Conservation (phyloP, 331 rosid species). For the Prunus yedoensis region DNA sequence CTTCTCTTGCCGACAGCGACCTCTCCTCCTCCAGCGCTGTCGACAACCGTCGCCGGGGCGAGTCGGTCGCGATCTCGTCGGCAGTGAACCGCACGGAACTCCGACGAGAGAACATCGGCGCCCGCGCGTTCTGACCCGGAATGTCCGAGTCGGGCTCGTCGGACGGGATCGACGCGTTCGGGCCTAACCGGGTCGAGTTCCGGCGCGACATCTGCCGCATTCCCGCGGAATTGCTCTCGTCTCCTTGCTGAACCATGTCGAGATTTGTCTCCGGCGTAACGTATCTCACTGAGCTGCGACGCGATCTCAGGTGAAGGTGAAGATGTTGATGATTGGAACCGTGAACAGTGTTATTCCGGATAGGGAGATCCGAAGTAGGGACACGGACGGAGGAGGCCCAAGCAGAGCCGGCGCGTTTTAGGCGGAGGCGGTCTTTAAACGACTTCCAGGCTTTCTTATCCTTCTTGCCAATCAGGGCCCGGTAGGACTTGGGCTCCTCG, state of each 20-base stretch:
- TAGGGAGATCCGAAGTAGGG: conserved; percentile 59
- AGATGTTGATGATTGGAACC: not conserved
- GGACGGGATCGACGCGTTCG: not conserved
- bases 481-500: conserved; percentile 38
- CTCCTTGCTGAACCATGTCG: conserved; percentile 14
- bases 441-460: conserved; percentile 73
- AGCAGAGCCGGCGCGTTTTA: conserved; percentile 66
- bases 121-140: not conserved
- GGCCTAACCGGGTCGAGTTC: conserved; percentile 14
- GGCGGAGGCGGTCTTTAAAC: conserved; percentile 68
- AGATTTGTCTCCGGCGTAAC: conserved; percentile 23
- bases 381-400: conserved; percentile 65
- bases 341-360: conserved; percentile 21
- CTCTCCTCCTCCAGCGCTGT: conserved; percentile 35
- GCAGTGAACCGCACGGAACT: conserved; percentile 33
- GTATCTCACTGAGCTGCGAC: conserved; percentile 30
- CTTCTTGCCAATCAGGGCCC: conserved; percentile 31
- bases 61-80: conserved; percentile 25
- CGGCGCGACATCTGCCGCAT: conserved; percentile 19
- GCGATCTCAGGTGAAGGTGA: not conserved
- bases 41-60: conserved; percentile 30
- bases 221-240: no score
- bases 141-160: not conserved
- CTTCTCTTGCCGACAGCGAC: conserved; percentile 70
- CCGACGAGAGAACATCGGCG: conserved; percentile 33